Base-by-base conservation (phyloP, 106 monocot genomes). In the Dendrobium huoshanense region DNA sequence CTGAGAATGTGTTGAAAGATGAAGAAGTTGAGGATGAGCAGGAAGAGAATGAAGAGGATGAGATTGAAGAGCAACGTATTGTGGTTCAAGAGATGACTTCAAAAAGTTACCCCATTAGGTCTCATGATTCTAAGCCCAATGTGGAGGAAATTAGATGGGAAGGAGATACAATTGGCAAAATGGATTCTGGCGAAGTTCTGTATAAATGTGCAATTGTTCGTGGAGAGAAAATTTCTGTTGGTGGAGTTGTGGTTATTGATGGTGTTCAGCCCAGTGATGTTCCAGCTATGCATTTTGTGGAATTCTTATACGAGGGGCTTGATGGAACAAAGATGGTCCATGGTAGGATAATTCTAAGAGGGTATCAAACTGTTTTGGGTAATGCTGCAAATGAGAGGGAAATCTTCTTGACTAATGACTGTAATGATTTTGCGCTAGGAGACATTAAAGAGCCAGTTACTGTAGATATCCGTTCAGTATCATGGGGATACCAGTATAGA, bases 321-420 rank as follows among this genome's bases (percentile, higher is more conserved):
- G 85, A 91, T 81, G 89, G 89, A n/a, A 54, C 65, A 7, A 95
- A 90, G 86, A 95, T 95, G 89, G 82, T 81, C 37, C 98, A 98
- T 88, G 98, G 98, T 20, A 89, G 95, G 77, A 45, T 88, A 7
- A 54, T 93, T 84, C 72, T 77, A 9, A 88, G 82, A 80, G 98
- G 98, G 7, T 83, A 76, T 8, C 84, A 90, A 54, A 98, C 98
- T 22, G 79, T 98, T 81, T 90, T 98, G 78, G 95, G 92, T 72
- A 94, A 98, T 86, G 90, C 98, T 61, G 89, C 99, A 67, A 91
- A 91, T 85, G 95, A 93, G 68, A 91, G 93, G 75, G 99, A 99
- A 78, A 75, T 99, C 37, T 99, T 99, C 81, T 77, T 99, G 78
- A 90, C 90, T 9, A 90, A 90, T 78, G 92, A 95, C 2, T 99